phyloP scores from a whole-genome alignment of 1,139 yeast species.

The Taiozyma onychis region DNA sequence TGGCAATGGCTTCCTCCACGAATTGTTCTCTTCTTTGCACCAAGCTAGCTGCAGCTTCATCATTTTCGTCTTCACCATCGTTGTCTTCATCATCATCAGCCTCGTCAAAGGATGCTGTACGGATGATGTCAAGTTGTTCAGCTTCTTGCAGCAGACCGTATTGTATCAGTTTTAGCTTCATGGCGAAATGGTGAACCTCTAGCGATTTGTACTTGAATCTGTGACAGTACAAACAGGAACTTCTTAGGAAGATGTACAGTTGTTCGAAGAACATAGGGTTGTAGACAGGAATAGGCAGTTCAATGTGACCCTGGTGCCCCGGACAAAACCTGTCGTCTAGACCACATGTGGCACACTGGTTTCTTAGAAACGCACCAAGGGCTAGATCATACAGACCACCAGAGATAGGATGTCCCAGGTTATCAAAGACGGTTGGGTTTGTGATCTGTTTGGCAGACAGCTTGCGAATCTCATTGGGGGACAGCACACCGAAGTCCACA shows the following conservation, averaged over 20 bases:
- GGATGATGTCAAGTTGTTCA: slow-evolving; percentile 61
- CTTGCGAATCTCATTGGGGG: slow-evolving; percentile 76
- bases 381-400: slow-evolving; percentile 94
- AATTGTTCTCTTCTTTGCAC: slow-evolving; percentile 58
- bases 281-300: slow-evolving; percentile 91
- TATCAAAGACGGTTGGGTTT: slow-evolving; percentile 91
- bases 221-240: slow-evolving; percentile 88
- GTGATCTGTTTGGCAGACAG: slow-evolving; percentile 93
- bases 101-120: slow-evolving; percentile 27
- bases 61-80: slow-evolving; percentile 31
- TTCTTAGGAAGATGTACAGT: slow-evolving; percentile 75
- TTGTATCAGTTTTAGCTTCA: slow-evolving; percentile 78
- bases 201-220: slow-evolving; percentile 62
- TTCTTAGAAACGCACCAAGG: slow-evolving; percentile 86
- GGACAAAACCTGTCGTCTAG: slow-evolving; percentile 93
- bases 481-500: slow-evolving; percentile 86
- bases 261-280: slow-evolving; percentile 93
- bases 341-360: slow-evolving; percentile 91
- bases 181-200: slow-evolving; percentile 71
- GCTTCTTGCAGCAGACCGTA: slow-evolving; percentile 84
- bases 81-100: slow-evolving; percentile 31
- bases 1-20: slow-evolving; percentile 64
- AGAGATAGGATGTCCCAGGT: slow-evolving; percentile 89
- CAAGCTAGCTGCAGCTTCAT: slow-evolving; percentile 34
- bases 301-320: slow-evolving; percentile 98